These are phyloP conservation scores for Fusarium denticulatum DNA, from an alignment of 2,329 filamentous ascomycete species.

Conservation along the genomic window DNA sequence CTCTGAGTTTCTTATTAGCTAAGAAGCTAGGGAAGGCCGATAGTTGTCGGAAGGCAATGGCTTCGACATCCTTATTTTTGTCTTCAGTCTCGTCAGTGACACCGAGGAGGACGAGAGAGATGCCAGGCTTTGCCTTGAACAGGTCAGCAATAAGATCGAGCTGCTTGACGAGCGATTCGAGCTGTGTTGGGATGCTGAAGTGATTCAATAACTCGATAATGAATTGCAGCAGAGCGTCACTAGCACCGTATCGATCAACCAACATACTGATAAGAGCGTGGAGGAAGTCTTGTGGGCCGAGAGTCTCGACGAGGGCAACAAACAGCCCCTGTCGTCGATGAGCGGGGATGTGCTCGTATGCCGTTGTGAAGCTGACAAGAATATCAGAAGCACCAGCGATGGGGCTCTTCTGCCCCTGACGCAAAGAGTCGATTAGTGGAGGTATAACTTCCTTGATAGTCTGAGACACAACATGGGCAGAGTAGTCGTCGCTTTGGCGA, in stretches of 20 bases:
- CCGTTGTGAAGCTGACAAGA: slow-evolving; percentile 93
- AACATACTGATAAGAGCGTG: slow-evolving; percentile 90
- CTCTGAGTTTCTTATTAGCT: slow-evolving; percentile 65
- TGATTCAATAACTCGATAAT: slow-evolving; percentile 76
- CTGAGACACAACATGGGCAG: slow-evolving; percentile 92
- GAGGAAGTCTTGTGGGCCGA: slow-evolving; percentile 87
- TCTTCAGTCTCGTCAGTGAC: slow-evolving; percentile 58
- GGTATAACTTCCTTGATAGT: slow-evolving; percentile 96
- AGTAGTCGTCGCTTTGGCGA: slow-evolving; percentile 95
- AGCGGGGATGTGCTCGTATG: slow-evolving; percentile 93
- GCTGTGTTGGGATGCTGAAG: slow-evolving; percentile 79
- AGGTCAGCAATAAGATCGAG: slow-evolving; percentile 79
- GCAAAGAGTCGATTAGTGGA: slow-evolving; percentile 85
- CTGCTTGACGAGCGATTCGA: slow-evolving; percentile 81
- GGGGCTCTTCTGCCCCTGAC: slow-evolving; percentile 79
- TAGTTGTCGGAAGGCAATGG: slow-evolving; percentile 64
- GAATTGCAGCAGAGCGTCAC: slow-evolving; percentile 78
- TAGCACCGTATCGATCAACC: slow-evolving; percentile 86
- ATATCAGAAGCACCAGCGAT: slow-evolving; percentile 87
- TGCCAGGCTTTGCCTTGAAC: slow-evolving; percentile 76
- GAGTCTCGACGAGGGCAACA: slow-evolving; percentile 82
- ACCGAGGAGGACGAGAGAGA: slow-evolving; percentile 78
- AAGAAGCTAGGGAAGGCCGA: slow-evolving; percentile 67
- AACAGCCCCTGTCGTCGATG: slow-evolving; percentile 87
- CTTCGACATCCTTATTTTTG: slow-evolving; percentile 61